These are phyloP conservation scores for Protomyces macrosporus DNA, from an alignment of 1,139 yeast genomes.

Conservation along the genomic window DNA sequence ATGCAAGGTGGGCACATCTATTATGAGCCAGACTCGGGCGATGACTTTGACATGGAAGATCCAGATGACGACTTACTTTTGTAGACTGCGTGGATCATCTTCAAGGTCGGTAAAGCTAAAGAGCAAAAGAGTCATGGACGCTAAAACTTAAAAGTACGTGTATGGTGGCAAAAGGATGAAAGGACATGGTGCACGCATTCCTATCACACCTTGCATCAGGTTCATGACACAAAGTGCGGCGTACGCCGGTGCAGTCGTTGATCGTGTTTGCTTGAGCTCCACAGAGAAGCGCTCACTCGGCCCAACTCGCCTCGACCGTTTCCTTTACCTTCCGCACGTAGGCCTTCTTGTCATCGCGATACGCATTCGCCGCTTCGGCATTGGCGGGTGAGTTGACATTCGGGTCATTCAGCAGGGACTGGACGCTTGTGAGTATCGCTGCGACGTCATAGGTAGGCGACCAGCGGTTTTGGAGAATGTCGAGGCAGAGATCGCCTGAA, in stretches of 20 bases:
- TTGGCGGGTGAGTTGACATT: slow-evolving; percentile 96
- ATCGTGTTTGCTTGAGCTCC: not conserved
- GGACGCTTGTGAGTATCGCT: slow-evolving; percentile 82
- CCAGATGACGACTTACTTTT: slow-evolving; percentile 74
- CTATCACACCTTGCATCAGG: too few species aligned
- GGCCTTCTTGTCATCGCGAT: slow-evolving; percentile 90
- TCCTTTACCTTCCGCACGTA: slow-evolving; percentile 86
- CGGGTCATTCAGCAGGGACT: slow-evolving; percentile 81
- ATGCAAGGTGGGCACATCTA: slow-evolving; percentile 62
- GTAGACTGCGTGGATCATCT: not conserved
- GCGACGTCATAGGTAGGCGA: slow-evolving; percentile 98
- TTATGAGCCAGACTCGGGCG: slow-evolving; percentile 77
- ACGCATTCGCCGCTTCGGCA: slow-evolving; percentile 94
- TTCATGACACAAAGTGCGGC: too few species aligned
- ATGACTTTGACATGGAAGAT: slow-evolving; percentile 95
- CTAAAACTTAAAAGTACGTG: not conserved
- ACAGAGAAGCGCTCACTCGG: slow-evolving; percentile 32
- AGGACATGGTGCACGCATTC: not conserved
- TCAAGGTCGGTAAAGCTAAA: not conserved
- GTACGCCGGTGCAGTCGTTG: too few species aligned
- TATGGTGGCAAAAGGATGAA: not conserved
- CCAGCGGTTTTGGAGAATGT: slow-evolving; percentile 95
- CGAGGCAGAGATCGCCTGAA: slow-evolving; percentile 89
- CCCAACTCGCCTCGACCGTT: slow-evolving; percentile 91
- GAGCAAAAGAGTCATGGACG: not conserved